Conservation (phyloP, 805 yeast genomes). For the Ogataea paraovalis region DNA sequence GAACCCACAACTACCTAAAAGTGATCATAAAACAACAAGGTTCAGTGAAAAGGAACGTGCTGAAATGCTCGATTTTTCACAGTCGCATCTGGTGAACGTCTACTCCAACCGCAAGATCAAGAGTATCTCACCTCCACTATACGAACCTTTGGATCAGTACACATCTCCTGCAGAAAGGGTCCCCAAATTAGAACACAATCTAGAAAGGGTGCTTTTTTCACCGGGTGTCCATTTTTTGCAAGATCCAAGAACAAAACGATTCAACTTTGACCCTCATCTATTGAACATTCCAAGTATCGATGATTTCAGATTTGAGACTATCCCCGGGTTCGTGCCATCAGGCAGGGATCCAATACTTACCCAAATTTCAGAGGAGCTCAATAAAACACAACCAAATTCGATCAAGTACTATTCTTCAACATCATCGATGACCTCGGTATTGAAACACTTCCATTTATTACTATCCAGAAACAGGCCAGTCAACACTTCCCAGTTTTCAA, state of each 20-base stretch:
- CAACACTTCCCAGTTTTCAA: conserved; percentile 43
- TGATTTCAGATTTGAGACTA: conserved; percentile 59
- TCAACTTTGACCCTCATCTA: conserved; percentile 62
- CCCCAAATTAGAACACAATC: conserved; percentile 60
- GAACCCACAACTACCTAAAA: not conserved
- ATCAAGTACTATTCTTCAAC: conserved; percentile 70
- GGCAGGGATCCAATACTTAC: conserved; percentile 57
- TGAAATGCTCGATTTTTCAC: not conserved
- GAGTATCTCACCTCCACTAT: conserved; percentile 2
- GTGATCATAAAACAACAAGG: no score
- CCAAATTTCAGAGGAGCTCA: conserved; percentile 38
- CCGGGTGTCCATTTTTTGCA: conserved; percentile 77
- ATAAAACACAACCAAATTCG: not conserved
- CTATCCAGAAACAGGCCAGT: conserved; percentile 58
- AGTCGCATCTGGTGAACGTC: not conserved
- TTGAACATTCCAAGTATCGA: conserved; percentile 56
- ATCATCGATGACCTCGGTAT: conserved; percentile 75
- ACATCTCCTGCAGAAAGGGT: conserved; percentile 22
- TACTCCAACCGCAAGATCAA: not conserved
- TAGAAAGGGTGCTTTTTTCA: conserved; percentile 69
- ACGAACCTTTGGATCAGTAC: conserved; percentile 17
- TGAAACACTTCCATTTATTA: conserved; percentile 71
- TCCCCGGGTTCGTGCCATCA: conserved; percentile 58
- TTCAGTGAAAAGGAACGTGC: not conserved
- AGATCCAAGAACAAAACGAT: conserved; percentile 73